Base-by-base conservation (phyloP, 75 land plant genomes). In the Chamaecyparis obtusa region DNA sequence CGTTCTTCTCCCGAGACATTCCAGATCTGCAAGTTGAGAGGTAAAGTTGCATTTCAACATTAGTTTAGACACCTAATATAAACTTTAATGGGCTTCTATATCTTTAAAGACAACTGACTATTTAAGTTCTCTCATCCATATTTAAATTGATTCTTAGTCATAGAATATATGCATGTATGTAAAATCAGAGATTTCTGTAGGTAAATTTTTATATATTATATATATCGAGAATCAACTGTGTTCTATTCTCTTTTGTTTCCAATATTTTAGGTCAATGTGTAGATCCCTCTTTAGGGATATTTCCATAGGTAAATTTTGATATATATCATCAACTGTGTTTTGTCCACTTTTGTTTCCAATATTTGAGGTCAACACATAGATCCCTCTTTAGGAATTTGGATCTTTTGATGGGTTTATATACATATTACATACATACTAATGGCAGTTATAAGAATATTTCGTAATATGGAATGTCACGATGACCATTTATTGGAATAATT, bases 1-100 rank as follows among this genome's bases (percentile, higher is more conserved):
- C 95, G 8, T 96, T 97, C 85, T 97, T 97, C 92, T 97, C 98
- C 60, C 83, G 90, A 36, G 83, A 72, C 33, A 93, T 97, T 94
- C 90, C 91, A n/a, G 92, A 92, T 89, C 79, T 89, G 74, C 86
- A 89, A 10, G 93, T 94, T 30, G 76, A 84, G 54, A 81, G 89
- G 95, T 95, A 44, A 19, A 56, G 5, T 81, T 46, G 24, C 24
- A 46, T 81, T 81, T 27, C 10, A 49, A 32, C n/a, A 46, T 81
- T 9, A 41, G 10, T 81, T 3, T 81, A 44, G 51, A 81, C 24
- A 46, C 3, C 48, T 81, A 27, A 27, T 81, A 81, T 44, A 27
- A 44, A 9, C 1, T 43, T 44, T n/a, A 81, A 81, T 27, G 51
- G 32, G n/a, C 15, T 27, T 11, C 41, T 81, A 21, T 49, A 81